Base-by-base conservation (phyloP, 441 rosid species). In the Arabidopsis lyrata region DNA sequence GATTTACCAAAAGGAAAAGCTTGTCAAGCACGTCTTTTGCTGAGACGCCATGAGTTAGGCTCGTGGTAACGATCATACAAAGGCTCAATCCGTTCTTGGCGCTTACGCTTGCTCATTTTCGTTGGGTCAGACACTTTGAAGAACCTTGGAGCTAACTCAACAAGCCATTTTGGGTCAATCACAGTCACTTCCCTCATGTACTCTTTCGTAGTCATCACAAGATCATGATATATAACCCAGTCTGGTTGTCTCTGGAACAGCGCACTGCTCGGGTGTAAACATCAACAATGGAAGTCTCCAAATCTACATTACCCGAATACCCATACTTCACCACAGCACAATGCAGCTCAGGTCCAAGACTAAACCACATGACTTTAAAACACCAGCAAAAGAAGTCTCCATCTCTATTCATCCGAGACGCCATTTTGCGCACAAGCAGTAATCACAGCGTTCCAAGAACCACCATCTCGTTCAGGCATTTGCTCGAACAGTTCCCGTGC, bases 171-270 rank as follows among this genome's bases (percentile, higher is more conserved):
- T 16, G 90, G 90, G 72, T 88, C 93, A 5, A 88, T 68, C 45
- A 85, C 87, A 0, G 89, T 85, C 34, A 80, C 89, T 75, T 88
- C 90, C n/a, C 87, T 80, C 92, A 84, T 88, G 80, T 86, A 88
- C 76, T 88, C 93, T 63, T 85, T 88, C 0, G 93, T 87, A 6
- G 97, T 92, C 98, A 94, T 91, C 42, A 91, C 98, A 53, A 94
- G 88, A 73, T 94, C 97, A 58, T 92, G 96, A 72, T 94, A 90
- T 53, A 94, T 92, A 39, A 90, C 96, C 98, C 97, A 91, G 39
- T 93, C 98, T 18, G 98, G 98, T 55, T 92, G 97, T 79, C 97
- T 90, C 83, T 92, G 97, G 69, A 89, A 92, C 80, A 94, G 90
- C 2, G 99, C 95, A 38, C 99, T 93, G 74, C 98, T 91, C 15